Percentiles rank a stretch among this genome's conserved stretches.
Evolutionary conservation across 352 stramenopile genomes (phyloP).

Genomic region (Globisporangium paddicum): DNA sequence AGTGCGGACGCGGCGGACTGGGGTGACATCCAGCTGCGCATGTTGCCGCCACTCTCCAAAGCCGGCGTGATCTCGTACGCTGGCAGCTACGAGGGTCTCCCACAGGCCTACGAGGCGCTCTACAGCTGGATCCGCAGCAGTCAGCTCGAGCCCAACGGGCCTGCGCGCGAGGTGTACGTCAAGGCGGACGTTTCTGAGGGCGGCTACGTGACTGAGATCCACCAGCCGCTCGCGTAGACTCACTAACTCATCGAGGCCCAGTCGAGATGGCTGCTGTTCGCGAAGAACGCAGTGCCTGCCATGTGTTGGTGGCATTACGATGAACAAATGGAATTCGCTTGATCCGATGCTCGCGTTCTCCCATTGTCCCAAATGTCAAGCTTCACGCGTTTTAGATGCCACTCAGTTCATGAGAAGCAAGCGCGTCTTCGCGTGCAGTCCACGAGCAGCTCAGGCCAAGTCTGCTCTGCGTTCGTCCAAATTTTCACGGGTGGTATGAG

Average conservation of each 20-base stretch:
- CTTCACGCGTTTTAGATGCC: no score
- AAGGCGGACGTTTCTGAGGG: background rate
- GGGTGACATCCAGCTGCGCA: constrained; percentile 19
- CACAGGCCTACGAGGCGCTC: constrained; percentile 2
- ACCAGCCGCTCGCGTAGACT: background rate
- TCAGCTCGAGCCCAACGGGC: background rate
- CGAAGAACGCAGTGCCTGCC: no score
- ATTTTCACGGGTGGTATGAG: no score
- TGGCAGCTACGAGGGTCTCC: constrained; percentile 23
- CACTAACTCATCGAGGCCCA: background rate
- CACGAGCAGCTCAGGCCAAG: no score
- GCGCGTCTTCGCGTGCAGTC: background rate
- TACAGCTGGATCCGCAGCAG: constrained; percentile 1
- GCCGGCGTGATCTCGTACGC: constrained; percentile 32
- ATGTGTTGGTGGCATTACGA: no score
- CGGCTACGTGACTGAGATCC: constrained; percentile 4
- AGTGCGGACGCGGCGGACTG: constrained; percentile 7
- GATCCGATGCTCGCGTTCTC: no score
- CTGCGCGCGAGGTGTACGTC: constrained; percentile 5
- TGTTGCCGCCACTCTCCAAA: constrained; percentile 15
- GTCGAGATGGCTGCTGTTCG: no score
- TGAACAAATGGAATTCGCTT: no score
- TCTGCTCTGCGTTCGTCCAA: background rate
- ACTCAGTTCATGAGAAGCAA: no score
- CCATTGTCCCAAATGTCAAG: no score